Base-by-base conservation (phyloP, 2,329 filamentous ascomycete genomes). In the Hymenoscyphus repandus region DNA sequence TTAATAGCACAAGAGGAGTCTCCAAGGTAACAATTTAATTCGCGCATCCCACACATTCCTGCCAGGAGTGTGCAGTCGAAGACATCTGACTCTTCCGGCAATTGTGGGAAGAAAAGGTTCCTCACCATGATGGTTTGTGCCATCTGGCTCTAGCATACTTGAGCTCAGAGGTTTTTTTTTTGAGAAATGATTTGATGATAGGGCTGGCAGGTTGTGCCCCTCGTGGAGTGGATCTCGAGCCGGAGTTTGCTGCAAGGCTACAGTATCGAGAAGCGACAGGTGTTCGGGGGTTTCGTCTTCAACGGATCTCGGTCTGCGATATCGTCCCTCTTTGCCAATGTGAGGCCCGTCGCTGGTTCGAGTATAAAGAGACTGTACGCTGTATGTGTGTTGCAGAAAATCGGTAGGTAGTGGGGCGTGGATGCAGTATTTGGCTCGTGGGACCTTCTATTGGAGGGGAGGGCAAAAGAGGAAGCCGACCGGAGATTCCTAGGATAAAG, bases 111-210 rank as follows among this genome's bases (percentile, higher is more conserved):
- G 32, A 33, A 49, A 44, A 31, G 43, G n/a, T 27, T 39, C 45
- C 58, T 54, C 47, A 64, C 64, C 63, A 65, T 65, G 51, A 58
- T 64, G 55, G 38, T 44, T 61, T 54, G 55, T 52, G 45, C 59
- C 59, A 66, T 65, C 59, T 56, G 56, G 55, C 62, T 66, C 62
- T 56, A 65, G 60, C 63, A 66, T 66, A 65, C 45, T 64, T 63
- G 51, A 50, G 33, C 46, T 36, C 32, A 33, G 45, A 39, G 18
- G 47, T n/a, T n/a, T n/a, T n/a, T n/a, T n/a, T n/a, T n/a, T n/a
- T 27, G 22, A 27, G 7, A 27, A 4, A 27, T 27, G 36, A 31
- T 47, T 17, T 15, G 9, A 20, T 15, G 45, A n/a, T 36, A 27
- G 18, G 45, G 17, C 42, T 45, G 9, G 45, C 7, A 32, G 6